phyloP scores from a whole-genome alignment of 148 eudicot species.

The Vaccinium darrowii region DNA sequence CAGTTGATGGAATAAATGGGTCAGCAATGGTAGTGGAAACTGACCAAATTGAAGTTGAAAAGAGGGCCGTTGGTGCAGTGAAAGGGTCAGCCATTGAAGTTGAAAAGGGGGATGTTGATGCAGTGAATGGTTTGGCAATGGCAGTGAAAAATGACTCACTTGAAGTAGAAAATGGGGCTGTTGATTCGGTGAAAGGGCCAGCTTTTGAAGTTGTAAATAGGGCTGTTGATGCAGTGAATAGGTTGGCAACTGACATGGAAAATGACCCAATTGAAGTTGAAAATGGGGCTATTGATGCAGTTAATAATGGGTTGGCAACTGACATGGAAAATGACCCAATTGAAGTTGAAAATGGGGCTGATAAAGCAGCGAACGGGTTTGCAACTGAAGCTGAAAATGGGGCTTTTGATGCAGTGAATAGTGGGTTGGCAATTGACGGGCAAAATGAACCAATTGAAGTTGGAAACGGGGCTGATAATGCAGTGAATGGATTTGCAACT shows the following conservation, averaged over 20 bases:
- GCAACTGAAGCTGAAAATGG: background rate
- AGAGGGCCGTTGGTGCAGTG: background rate
- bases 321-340: background rate
- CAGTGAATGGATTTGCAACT: no score
- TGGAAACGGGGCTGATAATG: no score
- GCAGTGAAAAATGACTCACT: background rate
- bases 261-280: background rate
- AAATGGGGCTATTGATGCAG: background rate
- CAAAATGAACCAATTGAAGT: no score
- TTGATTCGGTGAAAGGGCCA: background rate
- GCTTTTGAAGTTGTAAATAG: background rate
- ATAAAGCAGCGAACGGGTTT: background rate
- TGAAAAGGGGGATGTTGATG: background rate
- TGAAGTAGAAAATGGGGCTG: background rate
- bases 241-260: background rate
- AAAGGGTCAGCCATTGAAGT: background rate
- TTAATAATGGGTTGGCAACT: background rate
- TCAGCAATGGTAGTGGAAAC: background rate
- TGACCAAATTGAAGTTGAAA: background rate
- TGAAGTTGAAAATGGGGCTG: background rate
- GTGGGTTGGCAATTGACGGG: no score
- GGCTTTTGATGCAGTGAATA: background rate
- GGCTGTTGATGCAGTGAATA: background rate
- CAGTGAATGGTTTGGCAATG: background rate
- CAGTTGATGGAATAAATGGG: constrained; percentile 14